phyloP scores from a whole-genome alignment of 805 yeast species.

The Wickerhamiella hasegawae region DNA sequence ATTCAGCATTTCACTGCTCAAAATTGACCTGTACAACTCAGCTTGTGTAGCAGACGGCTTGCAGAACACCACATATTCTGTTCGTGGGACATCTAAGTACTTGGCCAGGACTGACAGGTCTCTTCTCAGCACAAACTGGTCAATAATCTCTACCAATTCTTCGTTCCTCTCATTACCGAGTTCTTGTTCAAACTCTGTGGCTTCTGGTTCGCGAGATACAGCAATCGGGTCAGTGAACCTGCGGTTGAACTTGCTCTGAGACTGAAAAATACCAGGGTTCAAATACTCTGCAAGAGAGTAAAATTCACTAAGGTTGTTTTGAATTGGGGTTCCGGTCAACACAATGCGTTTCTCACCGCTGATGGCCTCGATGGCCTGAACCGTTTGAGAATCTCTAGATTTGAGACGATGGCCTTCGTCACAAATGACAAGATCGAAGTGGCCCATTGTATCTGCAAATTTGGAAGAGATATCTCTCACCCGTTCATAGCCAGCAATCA shows the following conservation, averaged over 20 bases:
- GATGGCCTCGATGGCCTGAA: slow-evolving; percentile 43
- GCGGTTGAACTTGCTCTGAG: slow-evolving; percentile 29
- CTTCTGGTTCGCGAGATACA: slow-evolving; percentile 50
- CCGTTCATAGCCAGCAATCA: slow-evolving; percentile 81
- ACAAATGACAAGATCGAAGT: slow-evolving; percentile 61
- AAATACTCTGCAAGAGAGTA: slow-evolving; percentile 66
- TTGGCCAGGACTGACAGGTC: slow-evolving; percentile 42
- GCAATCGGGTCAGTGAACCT: slow-evolving; percentile 55
- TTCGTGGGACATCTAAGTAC: slow-evolving; percentile 52
- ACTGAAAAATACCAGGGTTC: slow-evolving; percentile 71
- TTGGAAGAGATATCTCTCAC: slow-evolving; percentile 29
- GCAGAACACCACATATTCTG: slow-evolving; percentile 63
- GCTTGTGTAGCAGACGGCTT: slow-evolving; percentile 55
- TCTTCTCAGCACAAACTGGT: slow-evolving; percentile 46
- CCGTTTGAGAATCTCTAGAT: slow-evolving; percentile 51
- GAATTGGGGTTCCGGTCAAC: slow-evolving; percentile 85
- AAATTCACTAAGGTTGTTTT: slow-evolving; percentile 77
- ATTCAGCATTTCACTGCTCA: slow-evolving; percentile 27
- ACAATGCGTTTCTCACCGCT: slow-evolving; percentile 42
- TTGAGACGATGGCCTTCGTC: slow-evolving; percentile 94
- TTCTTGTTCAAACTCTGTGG: slow-evolving; percentile 30
- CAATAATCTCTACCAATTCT: slow-evolving; percentile 50
- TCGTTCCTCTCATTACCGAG: slow-evolving; percentile 46
- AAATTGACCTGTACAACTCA: slow-evolving; percentile 38
- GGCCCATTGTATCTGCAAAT: slow-evolving; percentile 9